Conservation (phyloP, 2,329 filamentous ascomycete species). For the Arthrobotrys sphaeroides region DNA sequence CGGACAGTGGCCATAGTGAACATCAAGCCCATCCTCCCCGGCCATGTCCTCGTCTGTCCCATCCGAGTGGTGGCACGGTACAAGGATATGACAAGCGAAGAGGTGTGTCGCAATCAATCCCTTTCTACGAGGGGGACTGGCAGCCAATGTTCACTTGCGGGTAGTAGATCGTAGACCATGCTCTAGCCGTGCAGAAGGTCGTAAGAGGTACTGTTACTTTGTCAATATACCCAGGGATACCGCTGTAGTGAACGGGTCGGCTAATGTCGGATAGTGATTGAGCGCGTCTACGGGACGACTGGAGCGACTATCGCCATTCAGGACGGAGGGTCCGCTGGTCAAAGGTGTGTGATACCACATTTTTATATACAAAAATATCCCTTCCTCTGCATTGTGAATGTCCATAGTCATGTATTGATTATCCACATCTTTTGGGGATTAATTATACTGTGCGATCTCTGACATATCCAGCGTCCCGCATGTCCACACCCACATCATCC, state of each 20-base stretch:
- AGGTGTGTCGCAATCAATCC: slow-evolving; percentile 65
- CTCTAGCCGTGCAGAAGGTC: slow-evolving; percentile 83
- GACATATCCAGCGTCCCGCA: slow-evolving; percentile 72
- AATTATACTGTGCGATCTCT: too few relatives aligned
- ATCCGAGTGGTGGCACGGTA: slow-evolving; percentile 75
- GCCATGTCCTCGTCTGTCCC: slow-evolving; percentile 91
- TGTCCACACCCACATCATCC: slow-evolving; percentile 92
- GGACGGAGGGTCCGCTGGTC: slow-evolving; percentile 86
- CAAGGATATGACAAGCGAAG: slow-evolving; percentile 74
- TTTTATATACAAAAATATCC: slow-evolving; percentile 30
- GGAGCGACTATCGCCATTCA: slow-evolving; percentile 96
- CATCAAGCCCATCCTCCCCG: slow-evolving; percentile 90
- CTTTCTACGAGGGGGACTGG: not conserved
- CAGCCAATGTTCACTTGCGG: not conserved
- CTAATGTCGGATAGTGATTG: slow-evolving; percentile 54
- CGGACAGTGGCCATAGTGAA: slow-evolving; percentile 79
- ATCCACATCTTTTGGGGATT: not conserved
- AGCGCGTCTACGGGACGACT: slow-evolving; percentile 70
- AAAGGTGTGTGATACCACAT: slow-evolving; percentile 67
- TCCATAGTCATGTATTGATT: not conserved
- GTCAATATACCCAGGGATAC: slow-evolving; percentile 61
- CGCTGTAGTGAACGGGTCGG: slow-evolving; percentile 64
- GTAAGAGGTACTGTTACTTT: slow-evolving; percentile 71
- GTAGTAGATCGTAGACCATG: slow-evolving; percentile 73
- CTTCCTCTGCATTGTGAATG: not conserved